Conservation (phyloP, 1,139 yeast genomes). For the Suhomyces taliae region DNA sequence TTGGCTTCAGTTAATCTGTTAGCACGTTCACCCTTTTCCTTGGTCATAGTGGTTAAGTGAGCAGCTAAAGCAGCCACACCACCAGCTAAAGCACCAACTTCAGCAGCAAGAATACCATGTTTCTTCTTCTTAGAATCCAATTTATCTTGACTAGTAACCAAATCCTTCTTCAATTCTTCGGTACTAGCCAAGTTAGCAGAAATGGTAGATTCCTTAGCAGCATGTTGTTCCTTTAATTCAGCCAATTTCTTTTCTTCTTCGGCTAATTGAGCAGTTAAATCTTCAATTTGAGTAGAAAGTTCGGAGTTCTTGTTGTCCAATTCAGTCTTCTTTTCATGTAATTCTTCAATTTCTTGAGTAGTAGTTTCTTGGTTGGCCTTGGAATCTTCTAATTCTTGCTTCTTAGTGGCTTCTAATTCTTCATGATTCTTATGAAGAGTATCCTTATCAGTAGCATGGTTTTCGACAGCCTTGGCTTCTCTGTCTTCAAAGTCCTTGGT, state of each 20-base stretch:
- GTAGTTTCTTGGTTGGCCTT: slow-evolving; percentile 49
- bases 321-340: slow-evolving; percentile 43
- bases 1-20: slow-evolving; percentile 45
- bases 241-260: slow-evolving; percentile 43
- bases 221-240: slow-evolving; percentile 41
- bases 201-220: slow-evolving; percentile 41
- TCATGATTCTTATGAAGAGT: slow-evolving; percentile 46
- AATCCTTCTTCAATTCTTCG: slow-evolving; percentile 41
- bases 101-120: slow-evolving; percentile 41
- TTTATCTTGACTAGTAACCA: slow-evolving; percentile 35
- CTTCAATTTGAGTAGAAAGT: slow-evolving; percentile 40
- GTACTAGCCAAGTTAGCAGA: slow-evolving; percentile 36
- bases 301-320: slow-evolving; percentile 48
- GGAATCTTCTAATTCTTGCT: slow-evolving; percentile 50
- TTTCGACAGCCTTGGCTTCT: slow-evolving; percentile 48
- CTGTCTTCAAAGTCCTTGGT: slow-evolving; percentile 45
- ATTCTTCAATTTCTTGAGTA: slow-evolving; percentile 45
- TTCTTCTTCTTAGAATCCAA: slow-evolving; percentile 37
- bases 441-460: slow-evolving; percentile 48
- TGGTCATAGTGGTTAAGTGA: slow-evolving; percentile 39
- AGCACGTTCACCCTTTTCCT: slow-evolving; percentile 40
- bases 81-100: slow-evolving; percentile 45
- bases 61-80: slow-evolving; percentile 48
- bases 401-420: slow-evolving; percentile 48
- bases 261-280: slow-evolving; percentile 40